phyloP scores from a whole-genome alignment of 176 grass and related monocot species.

The Sorghum bicolor region Sorghum_bicolor_NCBIv3 NC_012870.2:77066501-77067000 shows the following conservation, averaged over 20 bases:
- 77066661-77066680: slow-evolving; percentile 1
- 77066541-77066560: slow-evolving; percentile 44
- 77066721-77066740: slow-evolving; percentile 32
- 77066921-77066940: slow-evolving; percentile 82
- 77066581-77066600: slow-evolving; percentile 6
- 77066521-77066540: slow-evolving; percentile 63
- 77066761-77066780: slow-evolving; percentile 64
- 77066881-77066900: slow-evolving; percentile 63
- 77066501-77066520: slow-evolving; percentile 46
- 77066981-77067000: slow-evolving; percentile 89
- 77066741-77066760: slow-evolving; percentile 22
- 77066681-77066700: slow-evolving; percentile 32
- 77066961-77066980: slow-evolving; percentile 85
- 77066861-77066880: slow-evolving; percentile 61
- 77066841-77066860: slow-evolving; percentile 56
- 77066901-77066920: slow-evolving; percentile 85
- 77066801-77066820: slow-evolving; percentile 83
- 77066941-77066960: slow-evolving; percentile 88
- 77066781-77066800: slow-evolving; percentile 74
- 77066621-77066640: slow-evolving; percentile 10
- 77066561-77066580: slow-evolving; percentile 23
- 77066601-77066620: slow-evolving; percentile 18
- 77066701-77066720: slow-evolving; percentile 18
- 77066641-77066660: slow-evolving; percentile 3
- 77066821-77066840: slow-evolving; percentile 43